Conservation (phyloP, 345 rosid genomes). For the Dovyalis caffra region DNA sequence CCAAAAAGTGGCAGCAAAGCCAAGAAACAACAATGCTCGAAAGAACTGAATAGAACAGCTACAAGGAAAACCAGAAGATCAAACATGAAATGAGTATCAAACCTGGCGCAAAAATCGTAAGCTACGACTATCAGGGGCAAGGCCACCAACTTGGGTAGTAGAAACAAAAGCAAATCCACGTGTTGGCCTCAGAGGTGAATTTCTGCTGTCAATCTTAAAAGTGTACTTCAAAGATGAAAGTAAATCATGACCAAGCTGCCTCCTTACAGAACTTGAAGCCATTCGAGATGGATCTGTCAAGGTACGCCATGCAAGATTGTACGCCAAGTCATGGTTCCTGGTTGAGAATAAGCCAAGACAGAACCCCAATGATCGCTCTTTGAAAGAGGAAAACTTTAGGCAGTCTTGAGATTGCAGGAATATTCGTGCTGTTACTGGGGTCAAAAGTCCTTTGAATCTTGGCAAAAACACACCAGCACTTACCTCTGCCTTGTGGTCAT, state of each 20-base stretch:
- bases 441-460: slow-evolving; percentile 53
- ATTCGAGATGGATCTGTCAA: slow-evolving; percentile 72
- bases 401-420: slow-evolving; percentile 82
- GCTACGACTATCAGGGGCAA: slow-evolving; percentile 85
- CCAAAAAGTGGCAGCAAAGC: not conserved
- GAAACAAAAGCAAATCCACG: slow-evolving; percentile 78
- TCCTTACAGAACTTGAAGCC: slow-evolving; percentile 66
- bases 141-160: slow-evolving; percentile 77
- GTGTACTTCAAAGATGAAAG: slow-evolving; percentile 79
- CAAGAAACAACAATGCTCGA: not conserved
- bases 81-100: slow-evolving; percentile 4
- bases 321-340: slow-evolving; percentile 67
- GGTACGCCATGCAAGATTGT: slow-evolving; percentile 73
- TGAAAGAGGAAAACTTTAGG: slow-evolving; percentile 77
- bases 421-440: slow-evolving; percentile 67
- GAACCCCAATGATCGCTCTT: slow-evolving; percentile 76
- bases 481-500: slow-evolving; percentile 73
- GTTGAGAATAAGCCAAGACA: slow-evolving; percentile 76
- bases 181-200: slow-evolving; percentile 76
- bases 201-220: slow-evolving; percentile 69
- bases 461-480: slow-evolving; percentile 79
- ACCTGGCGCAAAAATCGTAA: slow-evolving; percentile 89
- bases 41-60: not conserved
- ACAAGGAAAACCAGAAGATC: not conserved
- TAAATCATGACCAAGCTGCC: slow-evolving; percentile 84